phyloP scores from a whole-genome alignment of 768 basidiomycete species.

The Boletus coccyginus region DNA sequence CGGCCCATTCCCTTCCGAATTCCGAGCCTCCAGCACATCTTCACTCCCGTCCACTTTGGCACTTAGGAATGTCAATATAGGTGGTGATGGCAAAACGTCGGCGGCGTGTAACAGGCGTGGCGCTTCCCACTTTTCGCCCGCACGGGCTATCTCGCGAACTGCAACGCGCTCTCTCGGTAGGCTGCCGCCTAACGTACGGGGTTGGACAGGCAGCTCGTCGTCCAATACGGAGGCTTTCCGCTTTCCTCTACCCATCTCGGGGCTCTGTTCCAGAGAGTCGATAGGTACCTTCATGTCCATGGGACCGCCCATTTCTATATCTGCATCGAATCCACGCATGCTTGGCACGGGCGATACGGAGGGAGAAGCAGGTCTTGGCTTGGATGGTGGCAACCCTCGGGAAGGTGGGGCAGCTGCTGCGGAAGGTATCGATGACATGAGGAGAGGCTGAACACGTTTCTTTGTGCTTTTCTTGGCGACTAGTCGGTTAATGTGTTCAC shows the following conservation, averaged over 20 bases:
- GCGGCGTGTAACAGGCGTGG: constrained; percentile 19
- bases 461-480: constrained; percentile 73
- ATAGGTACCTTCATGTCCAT: constrained; percentile 58
- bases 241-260: constrained; percentile 44
- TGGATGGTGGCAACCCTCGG: constrained; percentile 20
- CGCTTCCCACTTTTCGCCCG: constrained; percentile 12
- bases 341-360: constrained; percentile 48
- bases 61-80: constrained; percentile 58
- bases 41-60: constrained; percentile 63
- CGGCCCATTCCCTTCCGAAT: constrained; percentile 64
- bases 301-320: constrained; percentile 40
- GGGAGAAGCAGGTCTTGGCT: constrained; percentile 24
- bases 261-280: constrained; percentile 49
- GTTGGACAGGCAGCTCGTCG: constrained; percentile 35
- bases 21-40: constrained; percentile 72
- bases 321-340: constrained; percentile 46
- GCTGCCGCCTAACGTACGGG: constrained; percentile 71
- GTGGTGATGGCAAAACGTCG: constrained; percentile 43
- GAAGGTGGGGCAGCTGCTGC: constrained; percentile 19
- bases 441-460: constrained; percentile 57
- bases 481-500: constrained; percentile 67
- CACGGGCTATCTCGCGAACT: constrained; percentile 51
- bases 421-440: constrained; percentile 39
- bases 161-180: constrained; percentile 47
- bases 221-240: constrained; percentile 49